Evolutionary conservation across 768 basidiomycete genomes (phyloP).

Genomic region (Russula virescens): DNA sequence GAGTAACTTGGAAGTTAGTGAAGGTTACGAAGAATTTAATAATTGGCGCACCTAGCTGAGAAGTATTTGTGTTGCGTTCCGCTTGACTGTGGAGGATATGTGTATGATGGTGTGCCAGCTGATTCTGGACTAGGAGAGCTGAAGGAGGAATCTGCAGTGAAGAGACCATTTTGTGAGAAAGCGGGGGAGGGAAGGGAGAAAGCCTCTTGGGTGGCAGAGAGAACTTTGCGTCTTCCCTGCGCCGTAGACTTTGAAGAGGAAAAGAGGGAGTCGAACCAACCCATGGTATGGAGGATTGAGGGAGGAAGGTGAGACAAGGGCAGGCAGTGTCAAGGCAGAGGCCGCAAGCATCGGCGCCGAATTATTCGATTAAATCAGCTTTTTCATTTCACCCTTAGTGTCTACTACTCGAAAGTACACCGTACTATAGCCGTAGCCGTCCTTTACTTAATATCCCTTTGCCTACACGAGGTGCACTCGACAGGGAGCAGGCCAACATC

Average conservation of each 20-base stretch:
- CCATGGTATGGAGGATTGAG: conserved; percentile 40
- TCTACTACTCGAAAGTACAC: too few species aligned
- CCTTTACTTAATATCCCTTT: too few species aligned
- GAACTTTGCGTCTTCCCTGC: conserved; percentile 50
- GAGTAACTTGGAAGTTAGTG: conserved; percentile 5
- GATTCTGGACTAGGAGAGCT: conserved; percentile 45
- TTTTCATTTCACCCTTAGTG: too few species aligned
- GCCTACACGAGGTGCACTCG: too few species aligned
- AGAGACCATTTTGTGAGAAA: conserved; percentile 52
- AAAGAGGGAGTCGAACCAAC: conserved; percentile 70
- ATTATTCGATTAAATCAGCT: not conserved
- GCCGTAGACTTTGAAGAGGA: conserved; percentile 39
- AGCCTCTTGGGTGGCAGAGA: conserved; percentile 79
- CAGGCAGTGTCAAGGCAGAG: not conserved
- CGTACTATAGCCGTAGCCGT: too few species aligned
- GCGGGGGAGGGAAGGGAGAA: conserved; percentile 79
- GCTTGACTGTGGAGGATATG: conserved; percentile 69
- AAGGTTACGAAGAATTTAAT: conserved; percentile 1
- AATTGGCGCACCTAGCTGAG: conserved; percentile 43
- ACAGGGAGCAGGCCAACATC: too few species aligned
- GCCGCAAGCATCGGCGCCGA: not conserved
- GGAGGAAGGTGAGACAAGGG: not conserved
- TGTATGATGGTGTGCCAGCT: conserved; percentile 50
- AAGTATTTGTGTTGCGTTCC: conserved; percentile 53
- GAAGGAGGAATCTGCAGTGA: conserved; percentile 46